Percentiles rank a stretch among this genome's conserved stretches.
Evolutionary conservation across 73 alveolate species (phyloP).

Genomic region (Paramecium primaurelia): DNA sequence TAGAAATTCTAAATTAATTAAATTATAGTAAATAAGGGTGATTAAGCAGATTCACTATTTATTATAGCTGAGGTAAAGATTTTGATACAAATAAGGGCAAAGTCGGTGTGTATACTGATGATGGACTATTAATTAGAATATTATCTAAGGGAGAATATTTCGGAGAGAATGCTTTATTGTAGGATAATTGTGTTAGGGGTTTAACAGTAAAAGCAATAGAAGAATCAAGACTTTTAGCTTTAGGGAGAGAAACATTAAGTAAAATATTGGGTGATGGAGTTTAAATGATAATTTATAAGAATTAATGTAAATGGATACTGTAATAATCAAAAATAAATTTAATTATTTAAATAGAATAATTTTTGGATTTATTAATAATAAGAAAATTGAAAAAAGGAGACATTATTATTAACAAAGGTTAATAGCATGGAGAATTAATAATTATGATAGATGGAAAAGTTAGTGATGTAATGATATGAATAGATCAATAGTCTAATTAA

Average conservation of each 20-base stretch:
- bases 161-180: constrained; percentile 49
- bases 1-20: constrained; percentile 38
- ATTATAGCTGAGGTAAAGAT: constrained; percentile 48
- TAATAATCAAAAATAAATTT: constrained; percentile 21
- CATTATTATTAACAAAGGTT: constrained; percentile 51
- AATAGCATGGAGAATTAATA: constrained; percentile 25
- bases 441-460: constrained; percentile 58
- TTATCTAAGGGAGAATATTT: constrained; percentile 37
- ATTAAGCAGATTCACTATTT: constrained; percentile 41
- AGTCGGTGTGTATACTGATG: constrained; percentile 51
- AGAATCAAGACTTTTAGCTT: constrained; percentile 57
- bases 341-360: constrained; percentile 47
- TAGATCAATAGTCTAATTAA: background rate
- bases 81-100: constrained; percentile 22
- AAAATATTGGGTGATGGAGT: constrained; percentile 63
- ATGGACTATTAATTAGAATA: constrained; percentile 48
- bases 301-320: constrained; percentile 61
- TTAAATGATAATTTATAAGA: constrained; percentile 57
- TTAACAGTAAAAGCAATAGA: constrained; percentile 56
- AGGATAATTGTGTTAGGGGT: constrained; percentile 43
- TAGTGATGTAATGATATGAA: constrained; percentile 25
- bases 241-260: constrained; percentile 59
- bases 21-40: constrained; percentile 52
- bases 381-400: constrained; percentile 60
- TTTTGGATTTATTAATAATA: constrained; percentile 48